Base-by-base conservation (phyloP, 257 asterid genomes). In the Ligustrum vulgare region DNA sequence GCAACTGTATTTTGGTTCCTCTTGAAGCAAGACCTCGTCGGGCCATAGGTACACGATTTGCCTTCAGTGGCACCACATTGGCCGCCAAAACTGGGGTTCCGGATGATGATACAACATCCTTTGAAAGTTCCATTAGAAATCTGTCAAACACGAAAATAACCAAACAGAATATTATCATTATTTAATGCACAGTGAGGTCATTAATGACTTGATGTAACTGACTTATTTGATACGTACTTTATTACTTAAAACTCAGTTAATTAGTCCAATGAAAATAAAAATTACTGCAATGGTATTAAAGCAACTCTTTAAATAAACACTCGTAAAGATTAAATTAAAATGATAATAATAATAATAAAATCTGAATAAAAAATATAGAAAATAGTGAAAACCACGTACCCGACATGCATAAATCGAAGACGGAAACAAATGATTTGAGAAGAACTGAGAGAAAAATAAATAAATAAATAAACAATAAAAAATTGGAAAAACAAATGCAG, bases 21-120 rank as follows among this genome's bases (percentile, higher is more conserved):
- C 69, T 82, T 0, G 79, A 56, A 41, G 81, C 95, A 22, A 80
- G 9, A 8, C 87, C 90, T 0, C 18, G 79, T 49, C 92, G 80
- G 1, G 79, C 79, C 95, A 91, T 89, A 0, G 90, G 92, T n/a
- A 62, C n/a, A 16, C 89, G 86, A 16, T 72, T 77, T 2, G 39
- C 83, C 78, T 77, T 80, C 72, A 82, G 72, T 16, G 92, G 87
- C 8, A 72, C 3, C 22, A 25, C 70, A 22, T 54, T 54, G 31
- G 12, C 11, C 31, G 64, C 73, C 11, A 77, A 6, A 35, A n/a
- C 33, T 3, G 84, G 81, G n/a, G n/a, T n/a, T n/a, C n/a, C 4
- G 89, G 81, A 11, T 8, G 71, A 22, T 63, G 54, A 45, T 4
- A 13, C 54, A 3, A 45, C 54, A 6, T 13, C 54, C 54, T 45